phyloP scores from a whole-genome alignment of 164 flowering plant genomes.

The Piper longum region DNA sequence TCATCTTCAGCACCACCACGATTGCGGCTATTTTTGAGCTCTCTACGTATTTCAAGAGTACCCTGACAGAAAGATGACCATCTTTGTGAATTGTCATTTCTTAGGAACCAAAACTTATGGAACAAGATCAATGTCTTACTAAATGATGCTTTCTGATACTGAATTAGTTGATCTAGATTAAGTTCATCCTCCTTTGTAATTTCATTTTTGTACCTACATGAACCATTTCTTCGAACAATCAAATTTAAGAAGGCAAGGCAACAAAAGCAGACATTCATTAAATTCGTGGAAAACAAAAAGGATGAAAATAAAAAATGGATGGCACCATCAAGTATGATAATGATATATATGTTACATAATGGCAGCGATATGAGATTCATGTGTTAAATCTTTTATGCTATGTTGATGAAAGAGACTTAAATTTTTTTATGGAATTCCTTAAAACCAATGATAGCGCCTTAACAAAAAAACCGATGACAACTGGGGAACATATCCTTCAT shows the following conservation, averaged over 20 bases:
- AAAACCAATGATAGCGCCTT: too few species aligned
- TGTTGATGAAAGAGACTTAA: too few species aligned
- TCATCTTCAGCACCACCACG: slow-evolving; percentile 79
- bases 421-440: too few species aligned
- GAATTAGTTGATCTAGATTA: slow-evolving; percentile 38
- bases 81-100: not conserved
- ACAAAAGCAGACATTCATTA: not conserved
- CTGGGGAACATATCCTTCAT: too few species aligned
- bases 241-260: too few species aligned
- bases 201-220: slow-evolving; percentile 70
- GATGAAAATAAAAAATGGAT: not conserved
- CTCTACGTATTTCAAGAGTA: slow-evolving; percentile 75
- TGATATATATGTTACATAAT: slow-evolving; percentile 4
- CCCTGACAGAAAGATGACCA: slow-evolving; percentile 29
- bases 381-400: too few species aligned
- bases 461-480: too few species aligned
- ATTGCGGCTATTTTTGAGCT: slow-evolving; percentile 60
- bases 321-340: not conserved
- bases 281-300: slow-evolving; percentile 8
- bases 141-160: slow-evolving; percentile 54
- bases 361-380: not conserved
- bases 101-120: not conserved
- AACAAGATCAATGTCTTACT: slow-evolving; percentile 23
- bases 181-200: slow-evolving; percentile 62
- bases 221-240: not conserved